Percentiles rank a stretch among this genome's conserved stretches.
These are phyloP conservation scores for Fistulinella staudtii DNA, from an alignment of 1,284 basidiomycete genomes.

Conservation along the genomic window DNA sequence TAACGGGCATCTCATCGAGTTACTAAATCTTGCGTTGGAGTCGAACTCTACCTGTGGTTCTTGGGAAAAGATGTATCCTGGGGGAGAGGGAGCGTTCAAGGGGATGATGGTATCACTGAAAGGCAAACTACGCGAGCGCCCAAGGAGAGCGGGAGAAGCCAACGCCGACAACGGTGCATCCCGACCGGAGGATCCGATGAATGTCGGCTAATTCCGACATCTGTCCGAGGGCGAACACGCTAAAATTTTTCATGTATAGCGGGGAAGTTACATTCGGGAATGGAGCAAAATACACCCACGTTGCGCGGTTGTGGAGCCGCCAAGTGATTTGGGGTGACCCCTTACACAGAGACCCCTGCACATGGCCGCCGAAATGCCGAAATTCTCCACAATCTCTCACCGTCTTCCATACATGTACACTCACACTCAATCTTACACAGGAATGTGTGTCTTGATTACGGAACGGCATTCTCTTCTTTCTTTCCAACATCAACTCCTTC, in stretches of 20 bases:
- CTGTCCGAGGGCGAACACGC: constrained; percentile 15
- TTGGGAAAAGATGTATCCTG: constrained; percentile 32
- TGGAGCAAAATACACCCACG: constrained; percentile 26
- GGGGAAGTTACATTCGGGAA: constrained; percentile 10
- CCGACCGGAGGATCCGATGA: constrained; percentile 31
- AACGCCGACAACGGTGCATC: constrained; percentile 14
- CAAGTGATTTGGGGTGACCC: constrained; percentile 31
- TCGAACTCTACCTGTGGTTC: constrained; percentile 36
- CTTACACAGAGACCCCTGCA: constrained; percentile 11
- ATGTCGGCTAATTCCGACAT: constrained; percentile 27
- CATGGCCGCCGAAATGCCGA: constrained; percentile 34
- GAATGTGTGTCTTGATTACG: constrained; percentile 32
- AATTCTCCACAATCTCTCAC: constrained; percentile 33
- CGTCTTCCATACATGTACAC: constrained; percentile 25
- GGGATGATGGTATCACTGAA: constrained; percentile 35
- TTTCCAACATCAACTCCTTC: constrained; percentile 11
- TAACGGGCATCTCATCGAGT: constrained; percentile 80
- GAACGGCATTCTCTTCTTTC: constrained; percentile 24
- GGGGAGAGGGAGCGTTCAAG: constrained; percentile 36
- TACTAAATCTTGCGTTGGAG: constrained; percentile 82
- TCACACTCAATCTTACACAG: constrained; percentile 33
- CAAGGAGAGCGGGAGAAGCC: constrained; percentile 20
- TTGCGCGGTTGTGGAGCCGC: constrained; percentile 19
- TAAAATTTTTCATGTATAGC: constrained; percentile 30
- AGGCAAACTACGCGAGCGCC: constrained; percentile 32